These are phyloP conservation scores for Trichoderma orchidacearum DNA, from an alignment of 495 filamentous ascomycete species.

Conservation along the genomic window DNA sequence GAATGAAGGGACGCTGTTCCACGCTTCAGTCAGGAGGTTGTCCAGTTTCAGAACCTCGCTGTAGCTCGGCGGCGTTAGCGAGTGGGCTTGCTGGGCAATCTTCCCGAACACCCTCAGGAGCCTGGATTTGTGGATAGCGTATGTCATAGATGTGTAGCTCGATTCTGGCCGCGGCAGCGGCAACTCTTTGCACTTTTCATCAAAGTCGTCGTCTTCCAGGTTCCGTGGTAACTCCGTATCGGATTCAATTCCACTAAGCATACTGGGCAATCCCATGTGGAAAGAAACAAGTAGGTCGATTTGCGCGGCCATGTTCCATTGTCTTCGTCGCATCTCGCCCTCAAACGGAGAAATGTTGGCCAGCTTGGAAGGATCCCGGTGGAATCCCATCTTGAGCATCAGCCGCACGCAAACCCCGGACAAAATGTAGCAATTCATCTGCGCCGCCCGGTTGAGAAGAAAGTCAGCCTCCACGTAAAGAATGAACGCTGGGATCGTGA, in stretches of 20 bases:
- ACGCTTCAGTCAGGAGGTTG: constrained; percentile 41
- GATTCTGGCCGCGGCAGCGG: constrained; percentile 26
- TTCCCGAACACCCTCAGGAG: constrained; percentile 22
- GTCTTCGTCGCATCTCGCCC: constrained; percentile 40
- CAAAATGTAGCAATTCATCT: constrained; percentile 33
- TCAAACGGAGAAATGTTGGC: constrained; percentile 37
- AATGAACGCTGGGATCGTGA: constrained; percentile 34
- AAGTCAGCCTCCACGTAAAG: constrained; percentile 33
- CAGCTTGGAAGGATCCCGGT: constrained; percentile 36
- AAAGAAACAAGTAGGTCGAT: constrained; percentile 37
- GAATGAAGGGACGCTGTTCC: constrained; percentile 40
- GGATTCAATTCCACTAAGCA: constrained; percentile 31
- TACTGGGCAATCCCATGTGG: constrained; percentile 39
- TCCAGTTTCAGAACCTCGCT: constrained; percentile 56
- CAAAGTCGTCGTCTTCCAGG: constrained; percentile 35
- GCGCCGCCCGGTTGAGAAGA: constrained; percentile 24
- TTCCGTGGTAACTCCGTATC: constrained; percentile 34
- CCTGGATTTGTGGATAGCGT: constrained; percentile 30
- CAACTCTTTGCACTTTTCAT: constrained; percentile 23
- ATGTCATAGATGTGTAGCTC: constrained; percentile 34
- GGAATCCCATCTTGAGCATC: constrained; percentile 41
- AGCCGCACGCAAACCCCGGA: constrained; percentile 32
- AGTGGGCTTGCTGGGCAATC: constrained; percentile 25
- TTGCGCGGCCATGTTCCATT: constrained; percentile 37
- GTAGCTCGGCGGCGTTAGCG: constrained; percentile 33